phyloP scores from a whole-genome alignment of 2,329 filamentous ascomycete genomes.

The Penicillium sp. region DNA sequence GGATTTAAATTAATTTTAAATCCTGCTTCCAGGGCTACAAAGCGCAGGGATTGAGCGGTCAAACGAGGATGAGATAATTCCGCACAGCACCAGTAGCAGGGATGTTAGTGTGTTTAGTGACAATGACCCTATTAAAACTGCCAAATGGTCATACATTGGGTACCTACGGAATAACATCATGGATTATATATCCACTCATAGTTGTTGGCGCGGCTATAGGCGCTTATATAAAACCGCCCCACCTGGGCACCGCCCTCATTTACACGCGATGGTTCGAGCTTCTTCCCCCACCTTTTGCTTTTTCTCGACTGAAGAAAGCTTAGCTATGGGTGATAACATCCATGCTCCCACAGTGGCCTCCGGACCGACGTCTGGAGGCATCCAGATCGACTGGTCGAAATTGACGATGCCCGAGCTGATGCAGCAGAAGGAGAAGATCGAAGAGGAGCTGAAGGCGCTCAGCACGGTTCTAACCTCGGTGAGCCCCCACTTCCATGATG shows the following conservation, averaged over 20 bases:
- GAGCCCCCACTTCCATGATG: slow-evolving; percentile 32
- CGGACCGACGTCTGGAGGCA: slow-evolving; percentile 66
- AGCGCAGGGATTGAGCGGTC: not conserved
- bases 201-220: not conserved
- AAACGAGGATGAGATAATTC: not conserved
- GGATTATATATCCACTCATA: not conserved
- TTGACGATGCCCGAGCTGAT: slow-evolving; percentile 78
- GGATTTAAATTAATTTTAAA: slow-evolving; percentile 14
- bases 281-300: not conserved
- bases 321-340: slow-evolving; percentile 63
- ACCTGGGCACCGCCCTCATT: not conserved
- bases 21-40: not conserved
- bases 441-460: slow-evolving; percentile 82
- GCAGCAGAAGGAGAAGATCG: slow-evolving; percentile 77
- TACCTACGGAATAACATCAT: not conserved
- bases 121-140: not conserved
- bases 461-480: slow-evolving; percentile 87
- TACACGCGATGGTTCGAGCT: not conserved
- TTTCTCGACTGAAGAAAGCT: slow-evolving; percentile 38
- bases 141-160: too few relatives aligned
- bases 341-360: slow-evolving; percentile 73
- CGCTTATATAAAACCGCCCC: slow-evolving; percentile 17
- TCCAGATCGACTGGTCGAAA: slow-evolving; percentile 62
- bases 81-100: not conserved
- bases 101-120: not conserved